A percentile compares a stretch with the other conserved stretches of the same genome.
These are phyloP conservation scores for Raffaelea deltoideospora DNA, from an alignment of 2,329 filamentous ascomycete genomes.

Conservation along the genomic window DNA sequence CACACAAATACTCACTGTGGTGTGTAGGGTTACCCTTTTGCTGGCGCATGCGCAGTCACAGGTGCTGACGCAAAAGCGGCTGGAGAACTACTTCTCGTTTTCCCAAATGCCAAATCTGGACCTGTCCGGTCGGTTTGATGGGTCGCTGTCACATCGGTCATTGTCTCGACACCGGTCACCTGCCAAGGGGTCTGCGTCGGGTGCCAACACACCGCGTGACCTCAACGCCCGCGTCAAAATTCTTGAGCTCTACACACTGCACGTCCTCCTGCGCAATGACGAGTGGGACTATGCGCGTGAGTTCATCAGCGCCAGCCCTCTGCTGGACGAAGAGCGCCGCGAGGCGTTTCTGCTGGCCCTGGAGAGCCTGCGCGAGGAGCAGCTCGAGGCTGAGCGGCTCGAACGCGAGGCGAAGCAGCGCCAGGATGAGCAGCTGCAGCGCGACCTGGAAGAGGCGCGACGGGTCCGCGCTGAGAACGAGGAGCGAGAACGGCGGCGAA, in stretches of 20 bases:
- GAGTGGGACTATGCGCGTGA: slow-evolving; percentile 94
- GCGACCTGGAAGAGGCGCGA: slow-evolving; percentile 41
- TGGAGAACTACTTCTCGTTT: slow-evolving; percentile 79
- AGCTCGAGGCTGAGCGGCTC: slow-evolving; percentile 52
- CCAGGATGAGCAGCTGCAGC: slow-evolving; percentile 40
- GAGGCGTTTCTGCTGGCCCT: slow-evolving; percentile 81
- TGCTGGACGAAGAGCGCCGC: slow-evolving; percentile 81
- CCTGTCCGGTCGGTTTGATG: slow-evolving; percentile 44
- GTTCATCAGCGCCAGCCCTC: slow-evolving; percentile 73
- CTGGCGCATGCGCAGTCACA: slow-evolving; percentile 82
- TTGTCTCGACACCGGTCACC: slow-evolving; percentile 27
- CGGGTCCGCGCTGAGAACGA: slow-evolving; percentile 43
- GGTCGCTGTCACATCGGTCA: slow-evolving; percentile 21
- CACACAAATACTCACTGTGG: slow-evolving; percentile 1
- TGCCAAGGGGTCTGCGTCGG: slow-evolving; percentile 27
- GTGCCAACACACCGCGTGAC: slow-evolving; percentile 71
- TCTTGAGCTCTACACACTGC: slow-evolving; percentile 85
- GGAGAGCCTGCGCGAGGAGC: slow-evolving; percentile 71
- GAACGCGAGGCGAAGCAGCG: slow-evolving; percentile 42
- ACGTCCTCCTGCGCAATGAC: slow-evolving; percentile 82
- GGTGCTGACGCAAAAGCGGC: slow-evolving; percentile 65
- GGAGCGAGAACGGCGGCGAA: slow-evolving; percentile 32
- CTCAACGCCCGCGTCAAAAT: slow-evolving; percentile 78
- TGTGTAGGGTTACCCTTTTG: slow-evolving; percentile 65
- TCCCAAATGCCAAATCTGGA: slow-evolving; percentile 57